Evolutionary conservation across 2,329 filamentous ascomycete species (phyloP).

Genomic region (Colletotrichum orchidophilum): DNA sequence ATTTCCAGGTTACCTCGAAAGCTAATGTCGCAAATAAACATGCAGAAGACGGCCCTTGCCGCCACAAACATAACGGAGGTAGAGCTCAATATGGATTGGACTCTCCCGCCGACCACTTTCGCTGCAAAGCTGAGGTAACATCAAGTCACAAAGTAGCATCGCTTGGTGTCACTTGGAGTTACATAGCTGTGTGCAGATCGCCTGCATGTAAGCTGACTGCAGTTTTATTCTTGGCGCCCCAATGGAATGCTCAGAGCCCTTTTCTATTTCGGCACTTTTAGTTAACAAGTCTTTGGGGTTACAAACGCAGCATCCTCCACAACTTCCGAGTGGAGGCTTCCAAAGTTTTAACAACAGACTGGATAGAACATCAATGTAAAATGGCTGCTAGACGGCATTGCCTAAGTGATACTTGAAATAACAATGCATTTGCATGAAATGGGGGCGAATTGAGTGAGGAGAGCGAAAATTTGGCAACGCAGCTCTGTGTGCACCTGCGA

Average conservation of each 20-base stretch:
- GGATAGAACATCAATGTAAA: too few relatives aligned
- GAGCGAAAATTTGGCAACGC: too few relatives aligned
- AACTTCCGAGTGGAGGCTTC: too few relatives aligned
- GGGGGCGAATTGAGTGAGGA: too few relatives aligned
- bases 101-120: background rate
- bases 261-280: background rate
- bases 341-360: background rate
- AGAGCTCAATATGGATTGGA: background rate
- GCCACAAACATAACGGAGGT: background rate
- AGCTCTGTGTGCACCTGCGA: too few relatives aligned
- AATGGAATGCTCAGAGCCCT: background rate
- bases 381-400: too few relatives aligned
- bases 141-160: background rate
- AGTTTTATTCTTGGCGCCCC: background rate
- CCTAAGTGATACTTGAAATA: too few relatives aligned
- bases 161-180: background rate
- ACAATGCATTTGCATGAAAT: too few relatives aligned
- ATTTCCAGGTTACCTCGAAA: background rate
- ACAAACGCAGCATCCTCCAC: too few relatives aligned
- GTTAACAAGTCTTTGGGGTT: background rate
- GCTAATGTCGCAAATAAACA: background rate
- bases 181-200: background rate
- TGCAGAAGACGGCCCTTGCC: background rate
- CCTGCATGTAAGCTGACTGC: background rate
- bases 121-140: background rate